Evolutionary conservation across 805 yeast species (phyloP).

Genomic region (Candida ovalis): DNA sequence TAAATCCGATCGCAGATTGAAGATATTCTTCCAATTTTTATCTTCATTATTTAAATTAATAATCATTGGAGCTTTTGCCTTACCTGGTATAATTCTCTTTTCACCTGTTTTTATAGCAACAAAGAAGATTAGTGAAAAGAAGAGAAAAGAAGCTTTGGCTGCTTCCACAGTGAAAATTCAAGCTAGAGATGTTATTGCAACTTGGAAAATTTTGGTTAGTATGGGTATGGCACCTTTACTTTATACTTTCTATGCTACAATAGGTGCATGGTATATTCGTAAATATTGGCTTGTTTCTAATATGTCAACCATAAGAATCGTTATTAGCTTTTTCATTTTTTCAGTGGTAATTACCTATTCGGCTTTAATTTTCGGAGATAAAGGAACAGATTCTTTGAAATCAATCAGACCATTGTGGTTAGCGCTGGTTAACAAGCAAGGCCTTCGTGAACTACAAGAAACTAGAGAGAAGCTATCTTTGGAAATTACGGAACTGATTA

Average conservation of each 20-base stretch:
- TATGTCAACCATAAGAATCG: constrained; percentile 21
- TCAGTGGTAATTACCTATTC: constrained; percentile 78
- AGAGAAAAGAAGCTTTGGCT: constrained; percentile 77
- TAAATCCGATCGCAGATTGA: constrained; percentile 20
- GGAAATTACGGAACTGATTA: constrained; percentile 75
- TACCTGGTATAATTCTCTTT: constrained; percentile 87
- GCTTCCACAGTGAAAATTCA: constrained; percentile 84
- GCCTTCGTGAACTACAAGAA: constrained; percentile 54
- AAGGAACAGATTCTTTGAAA: constrained; percentile 84
- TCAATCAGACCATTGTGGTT: constrained; percentile 77
- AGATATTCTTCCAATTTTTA: constrained; percentile 23
- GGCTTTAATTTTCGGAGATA: constrained; percentile 90
- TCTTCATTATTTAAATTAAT: constrained; percentile 42
- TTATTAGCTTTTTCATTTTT: constrained; percentile 52
- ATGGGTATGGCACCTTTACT: constrained; percentile 86
- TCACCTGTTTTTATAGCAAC: constrained; percentile 84
- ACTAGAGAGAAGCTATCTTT: constrained; percentile 60
- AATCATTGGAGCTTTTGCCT: constrained; percentile 56
- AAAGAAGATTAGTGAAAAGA: constrained; percentile 64
- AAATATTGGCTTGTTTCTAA: constrained; percentile 18
- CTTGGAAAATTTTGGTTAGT: constrained; percentile 92
- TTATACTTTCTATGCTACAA: constrained; percentile 72
- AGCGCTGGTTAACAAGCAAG: constrained; percentile 54
- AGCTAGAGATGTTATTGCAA: constrained; percentile 92
- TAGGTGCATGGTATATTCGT: constrained; percentile 43